Conservation (phyloP, 805 yeast genomes). For the Starmerella stigmatis region DNA sequence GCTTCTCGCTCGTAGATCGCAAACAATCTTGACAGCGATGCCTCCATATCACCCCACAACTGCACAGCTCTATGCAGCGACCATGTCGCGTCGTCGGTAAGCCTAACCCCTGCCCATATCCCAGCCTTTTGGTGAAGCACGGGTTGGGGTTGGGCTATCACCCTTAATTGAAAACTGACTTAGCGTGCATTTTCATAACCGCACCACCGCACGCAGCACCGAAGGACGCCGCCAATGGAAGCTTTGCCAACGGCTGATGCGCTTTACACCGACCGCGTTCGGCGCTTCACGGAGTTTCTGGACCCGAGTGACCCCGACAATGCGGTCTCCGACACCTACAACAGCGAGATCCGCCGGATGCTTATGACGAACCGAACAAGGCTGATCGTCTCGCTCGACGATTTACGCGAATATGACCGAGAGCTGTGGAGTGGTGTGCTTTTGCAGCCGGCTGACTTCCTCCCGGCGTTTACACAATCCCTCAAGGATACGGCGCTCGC, state of each 20-base stretch:
- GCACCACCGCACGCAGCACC: not conserved
- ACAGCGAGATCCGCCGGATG: slow-evolving; percentile 62
- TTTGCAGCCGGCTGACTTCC: slow-evolving; percentile 64
- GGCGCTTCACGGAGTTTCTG: slow-evolving; percentile 80
- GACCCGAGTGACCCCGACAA: slow-evolving; percentile 41
- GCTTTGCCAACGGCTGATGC: slow-evolving; percentile 26
- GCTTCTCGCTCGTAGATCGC: too few species aligned
- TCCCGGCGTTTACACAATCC: slow-evolving; percentile 86
- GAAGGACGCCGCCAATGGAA: slow-evolving; percentile 5
- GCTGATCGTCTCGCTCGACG: slow-evolving; percentile 70
- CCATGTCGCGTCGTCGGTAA: too few species aligned
- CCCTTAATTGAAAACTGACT: slow-evolving; percentile 6
- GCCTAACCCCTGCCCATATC: too few species aligned
- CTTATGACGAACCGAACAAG: slow-evolving; percentile 56
- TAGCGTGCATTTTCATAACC: not conserved
- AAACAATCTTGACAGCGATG: too few species aligned
- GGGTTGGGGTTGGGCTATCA: slow-evolving; percentile 4
- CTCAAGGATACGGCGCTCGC: slow-evolving; percentile 68
- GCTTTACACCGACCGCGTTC: slow-evolving; percentile 65
- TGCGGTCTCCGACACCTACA: slow-evolving; percentile 45
- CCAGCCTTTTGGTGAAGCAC: not conserved
- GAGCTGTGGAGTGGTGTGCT: slow-evolving; percentile 70
- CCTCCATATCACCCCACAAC: too few species aligned
- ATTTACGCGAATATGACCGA: slow-evolving; percentile 71
- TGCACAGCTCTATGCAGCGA: too few species aligned